A percentile compares a stretch with the other conserved stretches of the same genome.
These are phyloP conservation scores for Neurospora tetraspora DNA, from an alignment of 495 filamentous ascomycete species.

Conservation along the genomic window DNA sequence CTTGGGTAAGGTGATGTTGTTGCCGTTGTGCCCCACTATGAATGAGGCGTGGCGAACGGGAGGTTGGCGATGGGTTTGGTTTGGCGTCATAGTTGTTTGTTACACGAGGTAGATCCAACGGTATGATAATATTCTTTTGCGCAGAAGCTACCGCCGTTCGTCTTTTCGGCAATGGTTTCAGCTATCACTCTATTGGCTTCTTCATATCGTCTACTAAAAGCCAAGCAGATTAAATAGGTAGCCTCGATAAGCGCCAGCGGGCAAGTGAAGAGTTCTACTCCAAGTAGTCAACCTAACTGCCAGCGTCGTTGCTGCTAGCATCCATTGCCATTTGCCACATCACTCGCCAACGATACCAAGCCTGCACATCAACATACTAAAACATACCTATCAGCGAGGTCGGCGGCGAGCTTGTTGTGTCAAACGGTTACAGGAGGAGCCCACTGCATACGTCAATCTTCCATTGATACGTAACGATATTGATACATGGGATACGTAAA, in stretches of 20 bases:
- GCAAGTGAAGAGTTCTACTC: background rate
- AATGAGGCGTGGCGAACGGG: background rate
- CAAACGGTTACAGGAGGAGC: no score
- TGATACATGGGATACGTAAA: background rate
- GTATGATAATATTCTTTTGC: background rate
- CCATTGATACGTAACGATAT: background rate
- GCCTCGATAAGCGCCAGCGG: background rate
- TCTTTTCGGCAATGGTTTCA: no score
- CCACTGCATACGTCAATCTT: background rate
- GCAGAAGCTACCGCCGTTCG: background rate
- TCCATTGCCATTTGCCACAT: background rate
- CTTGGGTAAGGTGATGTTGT: background rate
- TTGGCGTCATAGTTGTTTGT: background rate
- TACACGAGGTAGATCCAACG: background rate
- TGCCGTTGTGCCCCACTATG: background rate
- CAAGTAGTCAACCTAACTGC: background rate
- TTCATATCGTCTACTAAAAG: background rate
- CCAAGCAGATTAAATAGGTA: background rate
- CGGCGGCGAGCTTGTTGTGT: no score
- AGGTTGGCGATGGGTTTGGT: background rate
- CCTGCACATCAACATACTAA: background rate
- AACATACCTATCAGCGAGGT: background rate
- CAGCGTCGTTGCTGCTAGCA: background rate
- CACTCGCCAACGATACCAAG: background rate
- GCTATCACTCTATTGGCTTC: background rate